Evolutionary conservation across 1,284 basidiomycete species (phyloP).

Genomic region (Cryptococcus maquisensis): DNA sequence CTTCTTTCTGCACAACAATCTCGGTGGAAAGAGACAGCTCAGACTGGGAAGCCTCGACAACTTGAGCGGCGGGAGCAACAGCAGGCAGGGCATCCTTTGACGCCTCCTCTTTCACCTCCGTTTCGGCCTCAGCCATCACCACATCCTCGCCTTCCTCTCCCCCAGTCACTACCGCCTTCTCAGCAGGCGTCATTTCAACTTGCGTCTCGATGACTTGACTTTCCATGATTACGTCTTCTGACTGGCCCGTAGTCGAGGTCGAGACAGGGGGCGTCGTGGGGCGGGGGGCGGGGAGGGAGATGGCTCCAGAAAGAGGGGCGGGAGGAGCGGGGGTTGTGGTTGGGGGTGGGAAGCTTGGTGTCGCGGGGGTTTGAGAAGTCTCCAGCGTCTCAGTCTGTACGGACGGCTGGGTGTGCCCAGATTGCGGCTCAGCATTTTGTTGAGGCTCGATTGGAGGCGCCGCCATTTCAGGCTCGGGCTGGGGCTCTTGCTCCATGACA

Average conservation of each 20-base stretch:
- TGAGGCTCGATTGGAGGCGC: too few species aligned
- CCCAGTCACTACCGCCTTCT: not conserved
- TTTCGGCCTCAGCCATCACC: not conserved
- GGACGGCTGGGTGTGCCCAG: too few species aligned
- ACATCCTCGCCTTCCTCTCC: not conserved
- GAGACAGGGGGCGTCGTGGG: too few species aligned
- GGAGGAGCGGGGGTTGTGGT: too few species aligned
- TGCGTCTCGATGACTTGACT: not conserved
- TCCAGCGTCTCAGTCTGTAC: too few species aligned
- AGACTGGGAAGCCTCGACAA: not conserved
- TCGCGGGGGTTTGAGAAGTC: too few species aligned
- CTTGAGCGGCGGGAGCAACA: too few species aligned
- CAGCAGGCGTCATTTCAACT: not conserved
- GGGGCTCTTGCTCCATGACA: not conserved
- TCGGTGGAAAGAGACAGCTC: not conserved
- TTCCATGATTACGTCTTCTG: not conserved
- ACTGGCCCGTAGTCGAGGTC: too few species aligned
- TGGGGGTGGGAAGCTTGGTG: too few species aligned
- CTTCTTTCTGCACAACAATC: not conserved
- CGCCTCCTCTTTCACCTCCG: not conserved
- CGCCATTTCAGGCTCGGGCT: not conserved
- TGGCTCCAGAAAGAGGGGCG: too few species aligned
- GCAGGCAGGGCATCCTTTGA: not conserved
- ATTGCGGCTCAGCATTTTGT: too few species aligned
- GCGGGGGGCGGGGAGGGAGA: too few species aligned